Conservation (phyloP, 768 basidiomycete genomes). For the Panus rudis region DNA sequence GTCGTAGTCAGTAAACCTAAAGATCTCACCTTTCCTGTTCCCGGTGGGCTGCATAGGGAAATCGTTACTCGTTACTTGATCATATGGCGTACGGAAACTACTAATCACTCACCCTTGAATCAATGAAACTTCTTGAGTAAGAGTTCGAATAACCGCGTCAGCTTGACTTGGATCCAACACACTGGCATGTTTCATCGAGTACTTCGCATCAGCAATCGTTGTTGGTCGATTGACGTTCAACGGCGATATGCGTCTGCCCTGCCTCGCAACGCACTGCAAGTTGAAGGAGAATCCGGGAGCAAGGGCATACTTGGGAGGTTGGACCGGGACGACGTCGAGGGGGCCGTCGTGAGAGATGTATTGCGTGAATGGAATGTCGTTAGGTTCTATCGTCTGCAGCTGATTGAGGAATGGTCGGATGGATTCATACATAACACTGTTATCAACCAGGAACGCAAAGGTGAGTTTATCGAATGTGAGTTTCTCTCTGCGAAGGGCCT, state of each 20-base stretch:
- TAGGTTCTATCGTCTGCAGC: conserved; percentile 46
- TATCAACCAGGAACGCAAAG: conserved; percentile 43
- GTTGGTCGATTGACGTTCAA: too few relatives aligned
- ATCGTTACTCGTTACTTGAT: too few relatives aligned
- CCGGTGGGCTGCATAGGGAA: conserved; percentile 52
- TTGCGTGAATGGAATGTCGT: conserved; percentile 45
- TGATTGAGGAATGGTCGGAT: conserved; percentile 63
- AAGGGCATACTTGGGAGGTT: conserved; percentile 48
- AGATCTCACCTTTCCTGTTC: conserved; percentile 60
- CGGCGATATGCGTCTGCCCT: too few relatives aligned
- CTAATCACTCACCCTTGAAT: conserved; percentile 56
- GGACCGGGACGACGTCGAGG: conserved; percentile 28
- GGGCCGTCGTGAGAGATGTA: conserved; percentile 40
- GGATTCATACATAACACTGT: conserved; percentile 59
- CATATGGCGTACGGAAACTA: not conserved
- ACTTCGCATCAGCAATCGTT: conserved; percentile 42
- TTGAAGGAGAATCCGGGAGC: conserved; percentile 51
- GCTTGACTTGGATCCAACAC: conserved; percentile 65
- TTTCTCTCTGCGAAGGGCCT: conserved; percentile 13
- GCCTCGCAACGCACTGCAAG: too few relatives aligned
- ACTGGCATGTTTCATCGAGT: conserved; percentile 39
- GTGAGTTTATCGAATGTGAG: conserved; percentile 9
- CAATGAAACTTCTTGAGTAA: conserved; percentile 54
- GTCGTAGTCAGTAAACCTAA: not conserved
- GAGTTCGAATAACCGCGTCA: conserved; percentile 55